A percentile compares a stretch with the other conserved stretches of the same genome.
Conservation (phyloP, 257 asterid species). For the Ilex asprella region DNA sequence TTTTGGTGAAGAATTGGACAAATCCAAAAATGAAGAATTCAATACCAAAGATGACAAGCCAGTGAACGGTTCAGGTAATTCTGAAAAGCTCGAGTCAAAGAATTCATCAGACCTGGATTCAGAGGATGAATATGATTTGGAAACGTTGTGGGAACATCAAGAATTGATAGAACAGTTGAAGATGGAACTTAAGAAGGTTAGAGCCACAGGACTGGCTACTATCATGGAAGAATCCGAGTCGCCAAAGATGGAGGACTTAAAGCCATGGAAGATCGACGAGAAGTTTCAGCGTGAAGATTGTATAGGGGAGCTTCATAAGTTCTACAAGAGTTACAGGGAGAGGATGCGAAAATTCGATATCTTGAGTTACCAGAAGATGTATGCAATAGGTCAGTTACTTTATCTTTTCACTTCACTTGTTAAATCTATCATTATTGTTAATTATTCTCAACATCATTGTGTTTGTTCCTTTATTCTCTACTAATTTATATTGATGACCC, state of each 20-base stretch:
- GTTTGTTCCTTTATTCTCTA: background rate
- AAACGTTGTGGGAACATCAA: constrained; percentile 93
- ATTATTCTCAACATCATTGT: background rate
- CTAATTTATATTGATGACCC: constrained; percentile 7
- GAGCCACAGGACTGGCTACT: constrained; percentile 87
- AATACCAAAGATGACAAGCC: constrained; percentile 8
- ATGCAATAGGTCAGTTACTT: constrained; percentile 76
- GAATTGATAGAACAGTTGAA: constrained; percentile 87
- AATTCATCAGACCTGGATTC: constrained; percentile 21
- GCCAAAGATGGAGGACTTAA: constrained; percentile 67
- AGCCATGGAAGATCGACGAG: constrained; percentile 92
- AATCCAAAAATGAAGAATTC: background rate
- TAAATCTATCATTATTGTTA: background rate
- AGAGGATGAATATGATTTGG: constrained; percentile 52
- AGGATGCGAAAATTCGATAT: constrained; percentile 86
- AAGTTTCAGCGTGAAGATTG: constrained; percentile 52
- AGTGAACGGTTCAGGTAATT: constrained; percentile 11
- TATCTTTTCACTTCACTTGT: background rate
- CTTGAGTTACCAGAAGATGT: constrained; percentile 97
- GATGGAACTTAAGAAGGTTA: constrained; percentile 75
- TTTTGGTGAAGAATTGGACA: constrained; percentile 25
- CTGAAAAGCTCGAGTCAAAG: constrained; percentile 22
- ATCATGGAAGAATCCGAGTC: constrained; percentile 84
- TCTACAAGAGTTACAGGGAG: constrained; percentile 75
- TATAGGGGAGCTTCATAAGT: constrained; percentile 75